A percentile compares a stretch with the other conserved stretches of the same genome.
Evolutionary conservation across 1,284 basidiomycete species (phyloP).

Genomic region (Naganishia albida): DNA sequence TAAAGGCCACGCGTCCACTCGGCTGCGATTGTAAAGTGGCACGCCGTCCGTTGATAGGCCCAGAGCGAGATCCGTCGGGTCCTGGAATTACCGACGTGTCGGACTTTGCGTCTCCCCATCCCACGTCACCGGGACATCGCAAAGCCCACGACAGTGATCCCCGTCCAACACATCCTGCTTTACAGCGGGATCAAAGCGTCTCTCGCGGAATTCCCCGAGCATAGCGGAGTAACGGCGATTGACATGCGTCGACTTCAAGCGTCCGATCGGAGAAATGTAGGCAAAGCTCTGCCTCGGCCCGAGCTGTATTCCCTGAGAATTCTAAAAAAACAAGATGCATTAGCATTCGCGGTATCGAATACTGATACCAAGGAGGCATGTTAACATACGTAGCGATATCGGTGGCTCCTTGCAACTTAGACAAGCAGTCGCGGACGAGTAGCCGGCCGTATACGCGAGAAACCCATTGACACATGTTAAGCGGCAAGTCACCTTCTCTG

Average conservation of each 20-base stretch:
- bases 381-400: neutral
- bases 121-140: neutral
- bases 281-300: neutral
- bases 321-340: neutral
- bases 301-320: neutral
- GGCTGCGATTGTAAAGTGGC: neutral
- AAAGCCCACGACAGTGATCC: neutral
- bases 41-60: conserved; percentile 5
- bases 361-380: too few relatives aligned
- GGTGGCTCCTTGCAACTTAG: neutral
- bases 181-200: neutral
- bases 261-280: conserved; percentile 1
- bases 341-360: neutral
- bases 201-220: neutral
- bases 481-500: too few relatives aligned
- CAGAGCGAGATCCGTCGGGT: neutral
- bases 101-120: neutral
- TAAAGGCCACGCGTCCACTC: conserved; percentile 9
- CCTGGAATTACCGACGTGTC: neutral
- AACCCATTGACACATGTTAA: neutral
- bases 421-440: neutral
- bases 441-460: neutral
- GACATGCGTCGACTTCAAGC: neutral
- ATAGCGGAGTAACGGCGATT: neutral
- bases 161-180: neutral